These are phyloP conservation scores for Limnanthes douglasii DNA, from an alignment of 345 rosid genomes.

Conservation along the genomic window DNA sequence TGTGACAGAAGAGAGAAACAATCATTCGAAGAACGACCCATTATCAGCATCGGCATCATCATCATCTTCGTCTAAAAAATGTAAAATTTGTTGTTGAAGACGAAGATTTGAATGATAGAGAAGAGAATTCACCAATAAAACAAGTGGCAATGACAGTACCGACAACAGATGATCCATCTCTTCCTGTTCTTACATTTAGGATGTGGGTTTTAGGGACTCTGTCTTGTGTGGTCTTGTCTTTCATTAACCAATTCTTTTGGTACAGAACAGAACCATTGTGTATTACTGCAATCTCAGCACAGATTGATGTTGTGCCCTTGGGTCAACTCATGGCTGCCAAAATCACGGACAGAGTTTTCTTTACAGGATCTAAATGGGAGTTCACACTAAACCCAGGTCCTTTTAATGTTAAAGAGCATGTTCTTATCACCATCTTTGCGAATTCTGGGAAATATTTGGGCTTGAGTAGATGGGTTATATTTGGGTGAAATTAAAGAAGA, in stretches of 20 bases:
- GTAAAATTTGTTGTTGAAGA: constrained; percentile 7
- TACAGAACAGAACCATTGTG: constrained; percentile 85
- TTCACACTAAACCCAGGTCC: constrained; percentile 92
- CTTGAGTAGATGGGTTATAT: too few species aligned
- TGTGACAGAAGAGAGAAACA: too few species aligned
- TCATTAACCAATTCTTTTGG: constrained; percentile 94
- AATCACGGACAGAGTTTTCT: constrained; percentile 52
- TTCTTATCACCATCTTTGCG: constrained; percentile 83
- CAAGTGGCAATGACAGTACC: constrained; percentile 93
- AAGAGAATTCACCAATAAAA: constrained; percentile 69
- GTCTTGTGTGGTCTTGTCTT: constrained; percentile 61
- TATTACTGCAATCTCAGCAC: constrained; percentile 93
- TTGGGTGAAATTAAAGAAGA: too few species aligned
- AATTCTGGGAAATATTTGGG: too few species aligned
- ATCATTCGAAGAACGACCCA: constrained; percentile 3
- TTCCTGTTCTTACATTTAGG: constrained; percentile 81
- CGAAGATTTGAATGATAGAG: too few species aligned
- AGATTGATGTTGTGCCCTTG: constrained; percentile 85
- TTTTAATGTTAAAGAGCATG: constrained; percentile 93
- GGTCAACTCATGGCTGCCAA: constrained; percentile 84
- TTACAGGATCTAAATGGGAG: constrained; percentile 52
- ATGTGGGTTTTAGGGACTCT: constrained; percentile 88
- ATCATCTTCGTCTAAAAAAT: too few species aligned
- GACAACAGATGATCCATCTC: constrained; percentile 65
- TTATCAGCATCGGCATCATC: constrained; percentile 10